Evolutionary conservation across 2,329 filamentous ascomycete genomes (phyloP), one percentile per base, ranked within the genome.

Genomic region (Exserohilum turcica): DNA sequence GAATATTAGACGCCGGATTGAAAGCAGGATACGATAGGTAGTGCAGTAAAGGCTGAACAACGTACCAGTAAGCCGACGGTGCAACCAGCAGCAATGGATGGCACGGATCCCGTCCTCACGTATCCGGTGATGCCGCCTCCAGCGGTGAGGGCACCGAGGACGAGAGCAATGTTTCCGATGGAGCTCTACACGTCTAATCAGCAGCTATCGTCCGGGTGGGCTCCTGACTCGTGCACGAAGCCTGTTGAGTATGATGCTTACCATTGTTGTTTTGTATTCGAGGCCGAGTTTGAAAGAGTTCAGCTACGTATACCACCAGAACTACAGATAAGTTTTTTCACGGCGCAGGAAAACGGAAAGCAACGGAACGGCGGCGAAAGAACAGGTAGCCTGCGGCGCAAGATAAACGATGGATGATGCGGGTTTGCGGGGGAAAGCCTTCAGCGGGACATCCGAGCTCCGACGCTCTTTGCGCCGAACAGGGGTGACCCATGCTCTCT

Each of bases 101-200:
- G 93, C 43, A 96, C 74, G 19, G 92, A 97, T 54, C 91, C 85
- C 0, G 92, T 94, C 73, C 88, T 87, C 38, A 88, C 80, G 77
- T 91, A 99, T 71, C 94, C 94, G 71, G 90, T 89, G 55, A 90
- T 88, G 60, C 94, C 94, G 66, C 94, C 94, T 52, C 88, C 83
- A 45, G 92, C 91, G 53, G 92, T 97, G 54, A 97, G 82, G 60
- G 86, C 82, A 56, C 89, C 90, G 68, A 97, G 86, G 68, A 90
- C 74, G 75, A 88, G 90, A 60, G 93, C 91, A 70, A 91, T 86
- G 68, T 78, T 82, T 64, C 82, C 77, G 59, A 82, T 76, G 57
- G 72, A 61, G 37, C 51, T 48, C 58, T 59, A 13, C 9, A 35
- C 7, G 18, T 51, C 12, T 16, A 21, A 36, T 62, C 47, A 60